Percentiles rank a stretch among this genome's conserved stretches.
Conservation (phyloP, 2,329 filamentous ascomycete genomes). For the Colletotrichum destructivum region DNA sequence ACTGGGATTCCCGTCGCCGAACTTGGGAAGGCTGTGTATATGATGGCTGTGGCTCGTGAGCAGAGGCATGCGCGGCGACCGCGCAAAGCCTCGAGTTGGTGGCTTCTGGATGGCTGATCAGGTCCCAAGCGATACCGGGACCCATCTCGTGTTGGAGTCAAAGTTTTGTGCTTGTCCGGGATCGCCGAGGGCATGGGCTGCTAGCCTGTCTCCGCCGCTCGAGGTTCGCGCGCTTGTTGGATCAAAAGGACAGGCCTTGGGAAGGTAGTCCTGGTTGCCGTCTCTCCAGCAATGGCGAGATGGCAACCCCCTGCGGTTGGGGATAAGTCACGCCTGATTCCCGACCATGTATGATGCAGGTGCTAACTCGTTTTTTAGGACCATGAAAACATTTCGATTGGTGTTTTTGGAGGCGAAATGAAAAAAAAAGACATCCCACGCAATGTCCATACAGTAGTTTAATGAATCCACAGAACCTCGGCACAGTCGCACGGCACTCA, state of each 20-base stretch:
- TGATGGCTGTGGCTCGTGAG: slow-evolving; percentile 44
- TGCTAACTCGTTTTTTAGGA: slow-evolving; percentile 46
- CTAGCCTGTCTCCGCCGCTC: neutral
- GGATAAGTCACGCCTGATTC: slow-evolving; percentile 63
- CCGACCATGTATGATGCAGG: neutral
- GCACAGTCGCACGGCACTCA: neutral
- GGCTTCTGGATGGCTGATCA: slow-evolving; percentile 3
- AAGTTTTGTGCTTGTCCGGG: slow-evolving; percentile 91
- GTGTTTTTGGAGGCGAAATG: slow-evolving; percentile 23
- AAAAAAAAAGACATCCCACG: too few species aligned
- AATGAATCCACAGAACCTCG: neutral
- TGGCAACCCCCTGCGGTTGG: slow-evolving; percentile 61
- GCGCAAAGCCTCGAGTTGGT: slow-evolving; percentile 1
- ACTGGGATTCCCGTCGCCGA: slow-evolving; percentile 48
- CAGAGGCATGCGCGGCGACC: slow-evolving; percentile 17
- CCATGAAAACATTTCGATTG: neutral
- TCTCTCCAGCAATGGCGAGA: slow-evolving; percentile 66
- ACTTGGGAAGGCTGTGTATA: slow-evolving; percentile 46
- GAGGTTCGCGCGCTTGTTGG: slow-evolving; percentile 23
- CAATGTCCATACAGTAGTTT: too few species aligned
- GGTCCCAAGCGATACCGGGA: slow-evolving; percentile 67
- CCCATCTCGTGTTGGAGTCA: slow-evolving; percentile 95
- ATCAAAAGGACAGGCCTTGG: slow-evolving; percentile 54
- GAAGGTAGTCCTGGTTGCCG: slow-evolving; percentile 64
- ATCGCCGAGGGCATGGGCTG: slow-evolving; percentile 46